Conservation (phyloP, 192 early-diverging fungal genomes). For the Linnemannia exigua region DNA sequence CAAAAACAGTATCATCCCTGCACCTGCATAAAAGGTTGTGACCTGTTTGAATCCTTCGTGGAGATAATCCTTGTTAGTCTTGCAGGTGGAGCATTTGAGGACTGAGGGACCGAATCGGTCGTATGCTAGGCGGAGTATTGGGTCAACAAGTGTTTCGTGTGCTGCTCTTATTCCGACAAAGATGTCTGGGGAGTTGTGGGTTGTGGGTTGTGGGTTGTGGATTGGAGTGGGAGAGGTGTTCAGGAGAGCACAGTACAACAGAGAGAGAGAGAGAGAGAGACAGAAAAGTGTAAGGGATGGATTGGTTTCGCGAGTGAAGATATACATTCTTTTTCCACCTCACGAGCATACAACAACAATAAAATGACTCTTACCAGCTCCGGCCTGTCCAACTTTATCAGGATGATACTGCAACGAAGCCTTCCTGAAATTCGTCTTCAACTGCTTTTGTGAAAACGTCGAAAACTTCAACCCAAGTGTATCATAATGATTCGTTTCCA, state of each 20-base stretch:
- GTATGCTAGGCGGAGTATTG: slow-evolving; percentile 7
- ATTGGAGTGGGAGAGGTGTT: too few species aligned
- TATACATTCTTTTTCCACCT: not conserved
- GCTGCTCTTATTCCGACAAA: slow-evolving; percentile 26
- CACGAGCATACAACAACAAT: not conserved
- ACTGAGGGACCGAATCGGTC: slow-evolving; percentile 14
- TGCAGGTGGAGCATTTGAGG: not conserved
- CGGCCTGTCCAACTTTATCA: slow-evolving; percentile 24
- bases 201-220: too few species aligned
- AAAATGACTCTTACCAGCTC: slow-evolving; percentile 20
- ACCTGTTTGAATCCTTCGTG: not conserved
- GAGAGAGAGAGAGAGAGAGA: not conserved
- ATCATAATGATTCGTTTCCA: slow-evolving; percentile 11
- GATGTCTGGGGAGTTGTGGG: not conserved
- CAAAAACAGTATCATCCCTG: not conserved
- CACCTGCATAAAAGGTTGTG: not conserved
- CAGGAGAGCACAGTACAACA: too few species aligned
- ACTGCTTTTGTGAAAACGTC: slow-evolving; percentile 12
- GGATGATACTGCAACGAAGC: slow-evolving; percentile 31
- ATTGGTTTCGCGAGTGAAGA: too few species aligned
- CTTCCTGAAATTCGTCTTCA: slow-evolving; percentile 27
- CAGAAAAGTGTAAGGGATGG: too few species aligned
- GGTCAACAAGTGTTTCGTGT: slow-evolving; percentile 24
- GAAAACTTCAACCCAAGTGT: slow-evolving; percentile 9
- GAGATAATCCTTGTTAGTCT: slow-evolving; percentile 23